Base-by-base conservation (phyloP, 2,329 filamentous ascomycete genomes). In the Chalara sp. region DNA sequence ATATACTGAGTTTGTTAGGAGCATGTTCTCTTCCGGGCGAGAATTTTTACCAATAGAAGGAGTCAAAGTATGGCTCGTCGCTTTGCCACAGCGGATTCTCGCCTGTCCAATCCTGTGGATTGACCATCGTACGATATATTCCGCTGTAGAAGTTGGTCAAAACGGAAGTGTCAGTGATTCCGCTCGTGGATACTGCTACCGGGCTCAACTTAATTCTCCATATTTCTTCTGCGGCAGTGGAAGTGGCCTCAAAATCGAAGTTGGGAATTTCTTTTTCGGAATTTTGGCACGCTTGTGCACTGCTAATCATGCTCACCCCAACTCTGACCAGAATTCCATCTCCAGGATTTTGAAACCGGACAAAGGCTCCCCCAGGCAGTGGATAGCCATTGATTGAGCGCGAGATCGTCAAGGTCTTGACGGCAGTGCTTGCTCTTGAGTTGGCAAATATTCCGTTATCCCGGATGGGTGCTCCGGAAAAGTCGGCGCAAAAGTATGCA, bases 31-130 rank as follows among this genome's bases (percentile, higher is more conserved):
- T 29, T 45, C n/a, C n/a, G 12, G 8, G 10, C 5, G 29, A 31
- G 47, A 4, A 45, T 7, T 37, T 54, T 41, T 47, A 58, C 58
- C 62, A 64, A 65, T 89, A 90, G 60, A 85, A 87, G 1, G 82
- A 86, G 63, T 89, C 85, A 60, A 84, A 89, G 59, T 89, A 89
- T 1, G 84, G 84, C 64, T 87, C 83, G 4, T 71, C 71, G 47
- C 78, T 83, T 5, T 76, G 54, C 83, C 84, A 89, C 0, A 81
- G 64, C 1, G 83, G 83, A 50, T 88, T 89, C 63, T 89, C 85
- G 0, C 82, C 82, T 0, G 84, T 87, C 55, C 87, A 87, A 57
- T 88, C 84, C 58, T 87, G 84, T 2, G 84, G 84, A 48, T 79
- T 83, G 52, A 88, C 79, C 76, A 87, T 80, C 1, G 80, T 78